These are phyloP conservation scores for Diospyros kaki DNA, from an alignment of 148 eudicot species.

Conservation along the genomic window DNA sequence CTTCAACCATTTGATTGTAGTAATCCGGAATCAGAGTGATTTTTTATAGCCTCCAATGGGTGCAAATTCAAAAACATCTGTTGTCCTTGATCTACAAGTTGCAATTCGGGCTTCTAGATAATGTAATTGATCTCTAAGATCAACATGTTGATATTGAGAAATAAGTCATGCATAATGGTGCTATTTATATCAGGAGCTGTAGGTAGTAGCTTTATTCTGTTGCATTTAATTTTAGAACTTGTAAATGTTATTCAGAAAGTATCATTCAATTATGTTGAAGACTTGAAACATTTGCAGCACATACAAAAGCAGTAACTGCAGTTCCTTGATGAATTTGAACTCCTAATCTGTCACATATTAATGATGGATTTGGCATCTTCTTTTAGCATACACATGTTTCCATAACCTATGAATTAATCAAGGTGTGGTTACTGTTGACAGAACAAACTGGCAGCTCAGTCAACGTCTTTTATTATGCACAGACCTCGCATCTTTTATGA, in stretches of 20 bases:
- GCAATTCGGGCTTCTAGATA: neutral
- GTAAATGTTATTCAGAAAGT: neutral
- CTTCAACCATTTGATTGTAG: neutral
- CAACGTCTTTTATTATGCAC: conserved; percentile 90
- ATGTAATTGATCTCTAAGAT: neutral
- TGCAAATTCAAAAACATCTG: neutral
- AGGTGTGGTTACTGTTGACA: conserved; percentile 24
- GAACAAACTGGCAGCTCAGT: conserved; percentile 74
- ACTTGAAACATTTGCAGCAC: neutral
- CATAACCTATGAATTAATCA: neutral
- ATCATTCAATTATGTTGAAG: neutral
- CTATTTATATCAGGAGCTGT: neutral
- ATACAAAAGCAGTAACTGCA: neutral
- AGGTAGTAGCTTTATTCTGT: neutral
- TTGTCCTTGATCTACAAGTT: neutral
- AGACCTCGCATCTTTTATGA: conserved; percentile 74
- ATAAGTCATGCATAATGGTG: neutral
- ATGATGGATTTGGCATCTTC: neutral
- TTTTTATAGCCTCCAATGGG: neutral
- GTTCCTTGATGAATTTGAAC: neutral
- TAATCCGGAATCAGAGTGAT: neutral
- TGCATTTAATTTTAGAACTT: neutral
- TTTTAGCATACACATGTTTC: too few species aligned
- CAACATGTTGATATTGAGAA: neutral
- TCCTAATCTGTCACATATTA: neutral